Percentiles rank a stretch among this genome's conserved stretches.
Conservation (phyloP, 2,329 filamentous ascomycete genomes). For the Huntiella omanensis region DNA sequence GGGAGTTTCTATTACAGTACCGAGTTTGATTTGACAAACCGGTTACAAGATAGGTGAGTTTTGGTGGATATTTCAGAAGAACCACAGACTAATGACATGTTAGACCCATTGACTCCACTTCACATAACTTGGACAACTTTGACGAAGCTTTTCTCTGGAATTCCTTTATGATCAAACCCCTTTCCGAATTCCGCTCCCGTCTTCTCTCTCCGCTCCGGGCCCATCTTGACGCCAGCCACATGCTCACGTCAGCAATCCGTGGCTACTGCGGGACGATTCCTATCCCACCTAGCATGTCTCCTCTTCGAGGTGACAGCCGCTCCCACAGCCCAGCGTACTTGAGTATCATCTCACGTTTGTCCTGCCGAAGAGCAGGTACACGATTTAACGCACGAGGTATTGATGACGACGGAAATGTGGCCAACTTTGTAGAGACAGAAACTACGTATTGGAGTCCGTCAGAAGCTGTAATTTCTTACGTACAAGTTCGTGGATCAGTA, state of each 20-base stretch:
- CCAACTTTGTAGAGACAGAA: conserved; percentile 97
- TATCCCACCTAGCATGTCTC: conserved; percentile 58
- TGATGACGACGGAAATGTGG: conserved; percentile 91
- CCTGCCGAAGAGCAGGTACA: conserved; percentile 78
- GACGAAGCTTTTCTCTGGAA: conserved; percentile 95
- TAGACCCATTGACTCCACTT: conserved; percentile 54
- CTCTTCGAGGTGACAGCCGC: conserved; percentile 32
- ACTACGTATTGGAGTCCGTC: conserved; percentile 75
- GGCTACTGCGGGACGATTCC: conserved; percentile 80
- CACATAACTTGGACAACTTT: conserved; percentile 81
- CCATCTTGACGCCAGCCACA: conserved; percentile 67
- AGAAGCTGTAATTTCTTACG: conserved; percentile 73
- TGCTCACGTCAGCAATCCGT: conserved; percentile 82
- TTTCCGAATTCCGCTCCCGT: conserved; percentile 74
- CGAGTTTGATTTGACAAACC: conserved; percentile 92
- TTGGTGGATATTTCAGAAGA: background rate
- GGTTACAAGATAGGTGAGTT: conserved; percentile 63
- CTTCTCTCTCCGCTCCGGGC: conserved; percentile 57
- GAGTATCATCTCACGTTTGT: conserved; percentile 80
- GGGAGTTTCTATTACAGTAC: conserved; percentile 96
- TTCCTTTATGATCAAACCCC: conserved; percentile 88
- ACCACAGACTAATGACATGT: conserved; percentile 5
- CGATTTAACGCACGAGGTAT: conserved; percentile 95
- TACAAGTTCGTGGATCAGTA: conserved; percentile 79
- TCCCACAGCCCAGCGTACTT: conserved; percentile 62